Evolutionary conservation across 495 filamentous ascomycete species (phyloP).

Genomic region (Parathielavia hyrcaniae): DNA sequence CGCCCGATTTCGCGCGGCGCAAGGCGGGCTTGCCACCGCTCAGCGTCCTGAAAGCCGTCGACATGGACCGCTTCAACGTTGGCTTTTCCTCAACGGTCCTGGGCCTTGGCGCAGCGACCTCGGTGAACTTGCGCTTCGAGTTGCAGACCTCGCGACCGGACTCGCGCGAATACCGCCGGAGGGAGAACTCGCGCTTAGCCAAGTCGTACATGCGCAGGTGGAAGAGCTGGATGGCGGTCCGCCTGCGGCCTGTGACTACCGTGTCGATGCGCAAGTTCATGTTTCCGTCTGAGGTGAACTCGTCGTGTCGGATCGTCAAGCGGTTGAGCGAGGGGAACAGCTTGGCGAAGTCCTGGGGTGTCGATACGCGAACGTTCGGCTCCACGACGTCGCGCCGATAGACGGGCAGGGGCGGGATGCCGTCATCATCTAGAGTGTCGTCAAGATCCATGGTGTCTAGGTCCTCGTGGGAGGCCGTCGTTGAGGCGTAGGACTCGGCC

Average conservation of each 20-base stretch:
- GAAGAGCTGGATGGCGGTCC: constrained; percentile 74
- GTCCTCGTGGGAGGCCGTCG: constrained; percentile 57
- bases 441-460: constrained; percentile 53
- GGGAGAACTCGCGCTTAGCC: constrained; percentile 76
- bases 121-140: constrained; percentile 62
- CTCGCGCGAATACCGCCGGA: constrained; percentile 85
- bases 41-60: constrained; percentile 64
- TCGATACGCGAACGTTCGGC: constrained; percentile 63
- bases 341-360: constrained; percentile 73
- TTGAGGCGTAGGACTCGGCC: constrained; percentile 75
- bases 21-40: constrained; percentile 50
- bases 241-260: constrained; percentile 53
- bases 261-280: constrained; percentile 95
- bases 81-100: constrained; percentile 26
- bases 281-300: constrained; percentile 86
- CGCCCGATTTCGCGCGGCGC: constrained; percentile 42
- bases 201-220: constrained; percentile 95
- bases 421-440: constrained; percentile 37
- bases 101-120: constrained; percentile 36
- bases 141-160: constrained; percentile 93
- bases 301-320: constrained; percentile 82
- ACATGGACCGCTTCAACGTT: constrained; percentile 63
- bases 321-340: constrained; percentile 80
- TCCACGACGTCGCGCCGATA: constrained; percentile 55
- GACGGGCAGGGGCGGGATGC: constrained; percentile 50